Evolutionary conservation across 2,329 filamentous ascomycete species (phyloP), one percentile per base, ranked within the genome.

Genomic region (Ophiostoma himal-ulmi): DNA sequence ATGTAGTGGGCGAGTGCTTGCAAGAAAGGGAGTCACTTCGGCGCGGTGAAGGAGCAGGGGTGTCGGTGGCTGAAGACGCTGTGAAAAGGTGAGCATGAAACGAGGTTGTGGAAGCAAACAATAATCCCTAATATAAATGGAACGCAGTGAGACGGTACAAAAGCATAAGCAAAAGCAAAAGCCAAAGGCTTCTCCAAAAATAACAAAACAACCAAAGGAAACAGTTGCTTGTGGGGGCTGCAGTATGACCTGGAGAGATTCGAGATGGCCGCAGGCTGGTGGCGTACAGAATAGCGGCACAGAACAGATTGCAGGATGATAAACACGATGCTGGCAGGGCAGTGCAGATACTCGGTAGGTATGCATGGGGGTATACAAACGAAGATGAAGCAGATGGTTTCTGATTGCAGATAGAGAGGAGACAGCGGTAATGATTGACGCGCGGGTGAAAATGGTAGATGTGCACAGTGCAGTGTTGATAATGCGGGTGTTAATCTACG

Each of bases 281-380:
- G 60, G 64, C 57, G 48, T 36, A 69, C 37, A 44, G 70, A 48
- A 67, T 66, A 41, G 67, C 67, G 70, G 66, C 68, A 57, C 70
- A 68, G 44, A 66, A 69, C 65, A 65, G 66, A 68, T 65, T 68
- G 69, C 69, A 68, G 69, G 69, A 68, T 65, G 68, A 68, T 66
- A 68, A 62, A 44, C 66, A 68, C 57, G 67, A 68, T 70, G 66
- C 69, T 65, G 54, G 66, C 52, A 30, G 13, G 52, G 52, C 26
- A 13, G 52, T 57, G 10, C 44, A 57, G 26, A 8, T 54, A n/a
- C n/a, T 48, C 44, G 44, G 44, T 4, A 48, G 44, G 44, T n/a
- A 1, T 48, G 44, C 44, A 48, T 20, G 17, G n/a, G n/a, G n/a
- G n/a, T 7, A 48, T 48, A 5, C 17, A 48, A 44, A n/a, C 17